Evolutionary conservation across 345 rosid genomes (phyloP).

Genomic region (Aurinia saxatilis): DNA sequence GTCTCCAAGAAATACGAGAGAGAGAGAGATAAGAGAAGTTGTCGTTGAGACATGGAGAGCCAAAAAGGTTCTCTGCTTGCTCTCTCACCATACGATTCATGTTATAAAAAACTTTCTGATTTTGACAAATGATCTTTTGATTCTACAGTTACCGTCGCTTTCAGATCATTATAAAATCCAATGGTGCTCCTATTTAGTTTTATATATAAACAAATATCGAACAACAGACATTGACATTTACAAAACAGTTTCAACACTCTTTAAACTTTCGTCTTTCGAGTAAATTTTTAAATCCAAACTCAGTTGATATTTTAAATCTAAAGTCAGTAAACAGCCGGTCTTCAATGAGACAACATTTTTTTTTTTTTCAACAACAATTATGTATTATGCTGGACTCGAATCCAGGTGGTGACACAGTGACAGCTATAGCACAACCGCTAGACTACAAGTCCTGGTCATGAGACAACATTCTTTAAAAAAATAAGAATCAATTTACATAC

Average conservation of each 20-base stretch:
- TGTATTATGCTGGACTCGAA: too few species aligned
- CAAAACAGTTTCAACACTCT: neutral
- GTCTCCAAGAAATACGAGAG: constrained; percentile 6
- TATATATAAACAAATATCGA: neutral
- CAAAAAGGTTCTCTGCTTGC: neutral
- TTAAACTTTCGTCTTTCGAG: constrained; percentile 11
- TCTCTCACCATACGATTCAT: constrained; percentile 13
- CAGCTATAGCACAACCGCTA: too few species aligned
- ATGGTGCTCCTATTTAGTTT: constrained; percentile 5
- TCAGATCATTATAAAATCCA: constrained; percentile 9
- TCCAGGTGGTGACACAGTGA: too few species aligned
- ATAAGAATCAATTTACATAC: too few species aligned
- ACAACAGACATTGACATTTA: neutral
- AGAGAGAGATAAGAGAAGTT: constrained; percentile 6
- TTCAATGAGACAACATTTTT: too few species aligned
- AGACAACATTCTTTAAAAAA: too few species aligned
- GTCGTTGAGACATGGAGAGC: constrained; percentile 20
- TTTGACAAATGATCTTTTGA: constrained; percentile 11
- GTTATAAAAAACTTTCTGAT: constrained; percentile 9
- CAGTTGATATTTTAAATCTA: too few species aligned
- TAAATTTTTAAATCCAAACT: too few species aligned
- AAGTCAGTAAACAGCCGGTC: too few species aligned
- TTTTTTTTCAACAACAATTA: too few species aligned
- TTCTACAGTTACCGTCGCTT: constrained; percentile 2
- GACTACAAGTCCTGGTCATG: too few species aligned